Percentiles rank a stretch among this genome's conserved stretches.
phyloP scores from a whole-genome alignment of 352 stramenopile species.

The Discostella stelligera region DNA sequence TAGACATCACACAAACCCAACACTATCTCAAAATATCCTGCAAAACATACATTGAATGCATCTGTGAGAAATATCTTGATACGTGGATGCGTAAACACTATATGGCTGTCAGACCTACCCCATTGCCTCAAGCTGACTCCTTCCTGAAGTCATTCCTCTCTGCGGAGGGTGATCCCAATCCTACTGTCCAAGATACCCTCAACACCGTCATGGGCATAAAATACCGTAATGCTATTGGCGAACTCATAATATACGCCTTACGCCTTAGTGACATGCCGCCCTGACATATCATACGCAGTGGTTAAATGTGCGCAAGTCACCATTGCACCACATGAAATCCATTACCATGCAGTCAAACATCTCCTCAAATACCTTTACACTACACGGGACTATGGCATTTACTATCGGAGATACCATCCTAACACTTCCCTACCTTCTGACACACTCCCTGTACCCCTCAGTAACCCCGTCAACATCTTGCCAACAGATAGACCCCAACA shows the following conservation, averaged over 20 bases:
- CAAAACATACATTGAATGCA: constrained; percentile 32
- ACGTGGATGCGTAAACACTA: constrained; percentile 1
- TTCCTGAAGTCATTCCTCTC: constrained; percentile 9
- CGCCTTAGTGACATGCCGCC: constrained; percentile 16
- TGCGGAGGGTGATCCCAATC: background rate
- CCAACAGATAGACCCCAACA: background rate
- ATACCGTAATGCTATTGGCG: constrained; percentile 34
- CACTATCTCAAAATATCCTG: constrained; percentile 43
- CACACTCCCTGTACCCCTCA: background rate
- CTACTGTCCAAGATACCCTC: constrained; percentile 13
- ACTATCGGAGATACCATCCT: constrained; percentile 10
- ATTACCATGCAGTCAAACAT: background rate
- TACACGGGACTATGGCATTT: constrained; percentile 3
- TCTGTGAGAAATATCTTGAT: constrained; percentile 1
- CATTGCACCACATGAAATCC: background rate
- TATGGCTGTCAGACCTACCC: background rate
- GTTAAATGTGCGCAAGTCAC: constrained; percentile 5
- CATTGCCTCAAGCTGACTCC: background rate
- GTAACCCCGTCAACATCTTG: constrained; percentile 5
- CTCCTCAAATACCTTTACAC: constrained; percentile 5
- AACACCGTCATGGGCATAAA: constrained; percentile 11
- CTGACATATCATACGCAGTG: constrained; percentile 6
- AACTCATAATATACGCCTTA: constrained; percentile 56
- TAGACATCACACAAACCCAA: constrained; percentile 43
- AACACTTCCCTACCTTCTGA: background rate